Conservation (phyloP, 2,329 filamentous ascomycete species). For the Penicillium sp. region DNA sequence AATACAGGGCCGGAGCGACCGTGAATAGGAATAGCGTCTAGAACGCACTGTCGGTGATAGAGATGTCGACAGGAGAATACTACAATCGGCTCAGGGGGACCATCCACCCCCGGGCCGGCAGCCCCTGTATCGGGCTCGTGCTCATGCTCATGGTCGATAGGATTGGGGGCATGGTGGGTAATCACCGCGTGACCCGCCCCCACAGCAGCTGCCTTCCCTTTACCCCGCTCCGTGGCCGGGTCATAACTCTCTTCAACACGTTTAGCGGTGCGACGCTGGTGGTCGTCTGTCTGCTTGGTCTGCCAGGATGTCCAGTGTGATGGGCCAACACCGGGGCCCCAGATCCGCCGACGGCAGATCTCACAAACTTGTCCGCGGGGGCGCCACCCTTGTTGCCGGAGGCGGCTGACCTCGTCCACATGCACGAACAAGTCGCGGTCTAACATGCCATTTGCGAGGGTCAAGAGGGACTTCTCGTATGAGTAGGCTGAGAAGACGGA, state of each 20-base stretch:
- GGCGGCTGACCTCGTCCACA: conserved; percentile 69
- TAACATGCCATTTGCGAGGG: conserved; percentile 79
- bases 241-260: conserved; percentile 31
- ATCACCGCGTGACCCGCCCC: conserved; percentile 16
- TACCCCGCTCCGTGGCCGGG: conserved; percentile 32
- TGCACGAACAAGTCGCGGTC: conserved; percentile 86
- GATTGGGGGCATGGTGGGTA: conserved; percentile 10
- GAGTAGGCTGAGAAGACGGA: conserved; percentile 95
- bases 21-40: conserved; percentile 24
- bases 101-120: background rate
- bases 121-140: conserved; percentile 1
- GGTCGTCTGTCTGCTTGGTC: conserved; percentile 47
- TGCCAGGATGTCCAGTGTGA: conserved; percentile 83
- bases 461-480: conserved; percentile 87
- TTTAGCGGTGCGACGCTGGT: conserved; percentile 31
- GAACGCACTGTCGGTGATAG: conserved; percentile 48
- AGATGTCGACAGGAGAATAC: conserved; percentile 52
- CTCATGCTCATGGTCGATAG: conserved; percentile 2
- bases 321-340: conserved; percentile 81
- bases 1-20: conserved; percentile 15
- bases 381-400: conserved; percentile 84
- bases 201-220: conserved; percentile 40
- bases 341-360: conserved; percentile 75
- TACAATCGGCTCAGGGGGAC: conserved; percentile 34
- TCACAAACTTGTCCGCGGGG: conserved; percentile 85